Evolutionary conservation across 768 basidiomycete genomes (phyloP).

Genomic region (Tulasnella sp.): DNA sequence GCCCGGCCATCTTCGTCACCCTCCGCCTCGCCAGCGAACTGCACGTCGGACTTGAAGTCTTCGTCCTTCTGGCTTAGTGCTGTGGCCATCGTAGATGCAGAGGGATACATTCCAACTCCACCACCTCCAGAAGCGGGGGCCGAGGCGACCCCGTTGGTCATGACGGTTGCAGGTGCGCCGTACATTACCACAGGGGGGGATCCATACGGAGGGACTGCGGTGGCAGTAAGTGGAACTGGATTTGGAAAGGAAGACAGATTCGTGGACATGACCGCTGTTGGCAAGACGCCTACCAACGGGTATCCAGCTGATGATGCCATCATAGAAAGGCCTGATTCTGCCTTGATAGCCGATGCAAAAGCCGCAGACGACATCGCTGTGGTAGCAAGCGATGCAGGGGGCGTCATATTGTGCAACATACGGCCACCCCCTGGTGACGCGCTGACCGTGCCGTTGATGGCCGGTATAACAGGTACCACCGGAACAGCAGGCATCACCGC

Average conservation of each 20-base stretch:
- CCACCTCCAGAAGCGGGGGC: background rate
- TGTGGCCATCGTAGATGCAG: background rate
- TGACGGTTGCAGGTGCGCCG: background rate
- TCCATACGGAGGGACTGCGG: background rate
- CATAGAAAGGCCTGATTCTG: background rate
- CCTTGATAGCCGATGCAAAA: background rate
- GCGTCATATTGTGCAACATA: background rate
- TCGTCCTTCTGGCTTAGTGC: conserved; percentile 8
- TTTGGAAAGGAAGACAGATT: background rate
- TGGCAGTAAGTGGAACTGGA: background rate
- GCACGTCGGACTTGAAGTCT: background rate
- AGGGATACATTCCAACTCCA: background rate
- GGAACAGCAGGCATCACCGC: background rate
- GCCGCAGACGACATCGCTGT: background rate
- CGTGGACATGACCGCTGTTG: background rate
- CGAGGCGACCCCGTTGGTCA: background rate
- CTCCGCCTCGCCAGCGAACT: background rate
- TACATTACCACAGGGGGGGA: background rate
- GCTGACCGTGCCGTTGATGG: background rate
- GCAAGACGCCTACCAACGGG: background rate
- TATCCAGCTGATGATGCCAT: background rate
- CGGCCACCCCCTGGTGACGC: background rate
- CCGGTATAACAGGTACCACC: background rate
- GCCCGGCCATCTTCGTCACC: conserved; percentile 1
- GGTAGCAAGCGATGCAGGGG: background rate